Evolutionary conservation across 1,139 yeast species (phyloP).

Genomic region (Meyerozyma sp.): DNA sequence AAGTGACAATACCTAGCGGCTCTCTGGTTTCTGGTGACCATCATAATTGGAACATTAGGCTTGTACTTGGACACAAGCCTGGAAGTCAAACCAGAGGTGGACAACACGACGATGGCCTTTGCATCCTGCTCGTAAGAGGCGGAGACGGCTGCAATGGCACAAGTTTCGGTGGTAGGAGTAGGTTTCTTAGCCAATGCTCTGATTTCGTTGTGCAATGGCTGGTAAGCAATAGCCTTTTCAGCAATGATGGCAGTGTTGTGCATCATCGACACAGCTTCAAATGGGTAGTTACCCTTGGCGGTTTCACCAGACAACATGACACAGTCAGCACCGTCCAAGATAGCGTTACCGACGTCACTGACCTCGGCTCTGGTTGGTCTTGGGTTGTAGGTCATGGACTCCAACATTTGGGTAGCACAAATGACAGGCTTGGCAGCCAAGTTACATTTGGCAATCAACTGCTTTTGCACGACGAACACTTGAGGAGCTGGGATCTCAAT

Average conservation of each 20-base stretch:
- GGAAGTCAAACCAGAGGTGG: slow-evolving; percentile 93
- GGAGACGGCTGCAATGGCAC: slow-evolving; percentile 95
- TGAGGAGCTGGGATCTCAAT: slow-evolving; percentile 99
- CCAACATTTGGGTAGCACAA: slow-evolving; percentile 99
- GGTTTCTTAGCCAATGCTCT: slow-evolving; percentile 84
- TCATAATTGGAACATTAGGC: slow-evolving; percentile 95
- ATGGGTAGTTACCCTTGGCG: slow-evolving; percentile 98
- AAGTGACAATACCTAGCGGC: slow-evolving; percentile 94
- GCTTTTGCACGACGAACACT: slow-evolving; percentile 98
- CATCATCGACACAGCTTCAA: slow-evolving; percentile 97
- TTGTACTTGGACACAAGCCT: slow-evolving; percentile 96
- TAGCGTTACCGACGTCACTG: slow-evolving; percentile 98
- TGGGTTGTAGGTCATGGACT: slow-evolving; percentile 99
- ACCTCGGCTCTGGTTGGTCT: slow-evolving; percentile 99
- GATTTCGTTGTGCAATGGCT: slow-evolving; percentile 80
- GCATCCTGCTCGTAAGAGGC: slow-evolving; percentile 96
- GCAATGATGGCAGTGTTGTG: slow-evolving; percentile 96
- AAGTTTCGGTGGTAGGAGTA: slow-evolving; percentile 91
- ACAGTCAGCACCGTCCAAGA: slow-evolving; percentile 99
- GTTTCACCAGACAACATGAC: slow-evolving; percentile 99
- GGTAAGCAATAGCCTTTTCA: slow-evolving; percentile 94
- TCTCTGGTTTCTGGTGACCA: slow-evolving; percentile 93
- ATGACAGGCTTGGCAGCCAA: slow-evolving; percentile 99
- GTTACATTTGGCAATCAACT: slow-evolving; percentile 97
- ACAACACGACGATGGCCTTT: slow-evolving; percentile 92